Percentiles rank a stretch among this genome's conserved stretches.
These are phyloP conservation scores for Rubia tinctorum DNA, from an alignment of 305 asterid species.

Conservation along the genomic window DNA sequence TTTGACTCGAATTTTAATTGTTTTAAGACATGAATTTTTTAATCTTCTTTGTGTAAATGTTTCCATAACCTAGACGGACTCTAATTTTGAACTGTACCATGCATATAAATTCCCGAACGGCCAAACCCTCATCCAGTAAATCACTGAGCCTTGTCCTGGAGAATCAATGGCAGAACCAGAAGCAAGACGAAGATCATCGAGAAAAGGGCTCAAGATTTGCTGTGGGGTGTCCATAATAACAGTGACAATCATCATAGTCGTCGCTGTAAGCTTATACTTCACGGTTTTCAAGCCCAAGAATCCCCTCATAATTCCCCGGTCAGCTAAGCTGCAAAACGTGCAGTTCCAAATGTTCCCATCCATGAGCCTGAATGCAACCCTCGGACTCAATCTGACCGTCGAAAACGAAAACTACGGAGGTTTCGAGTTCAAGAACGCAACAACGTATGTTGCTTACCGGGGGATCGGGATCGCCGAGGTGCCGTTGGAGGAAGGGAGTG, in stretches of 20 bases:
- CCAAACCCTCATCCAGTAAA: neutral
- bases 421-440: conserved; percentile 19
- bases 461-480: conserved; percentile 22
- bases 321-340: conserved; percentile 19
- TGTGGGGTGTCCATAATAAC: conserved; percentile 9
- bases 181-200: neutral
- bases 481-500: conserved; percentile 19
- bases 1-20: too few relatives aligned
- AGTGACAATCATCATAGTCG: conserved; percentile 5
- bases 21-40: too few relatives aligned
- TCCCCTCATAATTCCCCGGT: conserved; percentile 23
- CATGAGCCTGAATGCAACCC: conserved; percentile 15
- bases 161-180: neutral
- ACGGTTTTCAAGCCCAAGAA: conserved; percentile 29
- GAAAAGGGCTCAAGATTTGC: conserved; percentile 23
- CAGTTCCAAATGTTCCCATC: conserved; percentile 21
- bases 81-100: too few relatives aligned
- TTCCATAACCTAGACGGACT: too few relatives aligned
- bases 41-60: too few relatives aligned
- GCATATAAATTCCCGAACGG: neutral
- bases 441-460: conserved; percentile 15
- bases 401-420: conserved; percentile 26
- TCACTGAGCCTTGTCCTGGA: neutral
- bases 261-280: conserved; percentile 15
- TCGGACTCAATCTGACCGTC: conserved; percentile 22